These are phyloP conservation scores for Fusarium lateritium DNA, from an alignment of 2,329 filamentous ascomycete species.

Conservation along the genomic window DNA sequence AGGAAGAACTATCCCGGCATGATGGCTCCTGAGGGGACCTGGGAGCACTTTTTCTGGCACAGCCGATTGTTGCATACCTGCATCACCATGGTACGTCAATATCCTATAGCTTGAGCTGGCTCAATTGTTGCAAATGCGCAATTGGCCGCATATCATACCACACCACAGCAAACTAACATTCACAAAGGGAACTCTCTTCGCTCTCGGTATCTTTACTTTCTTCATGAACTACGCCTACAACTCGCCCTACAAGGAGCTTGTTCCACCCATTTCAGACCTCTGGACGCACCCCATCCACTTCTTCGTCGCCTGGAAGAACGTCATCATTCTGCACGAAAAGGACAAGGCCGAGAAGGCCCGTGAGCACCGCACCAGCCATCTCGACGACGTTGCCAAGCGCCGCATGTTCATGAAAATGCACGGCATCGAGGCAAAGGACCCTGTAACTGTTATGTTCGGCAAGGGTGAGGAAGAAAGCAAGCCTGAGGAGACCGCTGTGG, in stretches of 20 bases:
- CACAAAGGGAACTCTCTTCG: constrained; percentile 73
- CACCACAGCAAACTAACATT: constrained; percentile 12
- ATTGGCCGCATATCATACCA: too few species aligned
- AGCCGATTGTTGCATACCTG: constrained; percentile 82
- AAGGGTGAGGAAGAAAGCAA: constrained; percentile 55
- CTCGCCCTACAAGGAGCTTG: constrained; percentile 84
- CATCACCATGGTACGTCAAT: constrained; percentile 82
- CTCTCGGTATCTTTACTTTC: constrained; percentile 80
- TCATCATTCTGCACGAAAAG: constrained; percentile 82
- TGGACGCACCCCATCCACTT: constrained; percentile 79
- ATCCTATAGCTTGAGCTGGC: not conserved
- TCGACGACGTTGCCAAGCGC: constrained; percentile 91
- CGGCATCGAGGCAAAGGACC: constrained; percentile 77
- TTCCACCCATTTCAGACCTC: constrained; percentile 80
- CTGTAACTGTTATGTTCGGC: constrained; percentile 64
- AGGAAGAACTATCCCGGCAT: constrained; percentile 87
- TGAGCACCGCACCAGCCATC: constrained; percentile 79
- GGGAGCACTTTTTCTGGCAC: constrained; percentile 87
- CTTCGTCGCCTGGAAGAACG: constrained; percentile 74
- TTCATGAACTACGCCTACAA: constrained; percentile 83
- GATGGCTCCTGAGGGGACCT: constrained; percentile 87
- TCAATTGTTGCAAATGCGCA: not conserved
- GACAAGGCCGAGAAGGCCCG: constrained; percentile 77
- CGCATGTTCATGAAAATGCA: constrained; percentile 88
- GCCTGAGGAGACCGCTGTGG: constrained; percentile 55